Base-by-base conservation (phyloP, 768 basidiomycete species). In the Lactarius quietus region DNA sequence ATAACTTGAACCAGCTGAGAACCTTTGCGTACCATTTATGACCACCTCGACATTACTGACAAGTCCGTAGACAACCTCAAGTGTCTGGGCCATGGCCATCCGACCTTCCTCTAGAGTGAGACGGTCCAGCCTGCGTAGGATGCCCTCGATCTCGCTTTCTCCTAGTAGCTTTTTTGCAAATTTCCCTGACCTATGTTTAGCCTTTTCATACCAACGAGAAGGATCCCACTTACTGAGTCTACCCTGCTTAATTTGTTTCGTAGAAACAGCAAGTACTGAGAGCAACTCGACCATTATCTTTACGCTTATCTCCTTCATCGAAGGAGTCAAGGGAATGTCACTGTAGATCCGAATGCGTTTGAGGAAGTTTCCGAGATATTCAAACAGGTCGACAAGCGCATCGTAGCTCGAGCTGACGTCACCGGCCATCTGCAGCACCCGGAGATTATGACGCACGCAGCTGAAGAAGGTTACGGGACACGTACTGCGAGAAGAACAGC, bases 211-310 rank as follows among this genome's bases (percentile, higher is more conserved):
- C 18, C 17, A 4, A 6, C 3, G 12, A 35, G 17, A 10, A 1
- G n/a, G 33, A 48, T 26, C n/a, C 23, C n/a, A 57, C 62, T 23
- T 10, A 58, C 38, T 62, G 18, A 41, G 29, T 23, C 41, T 26
- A 14, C 31, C 41, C 10, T 36, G 29, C 43, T 48, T 62, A 31
- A 62, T 23, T n/a, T 62, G 41, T 5, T 45, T 56, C 7, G 61
- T 62, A 5, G 33, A 54, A 26, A 62, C 43, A 26, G 61, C 61
- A 26, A 62, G 35, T 6, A 29, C n/a, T 3, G 54, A 55, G 31
- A 62, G 61, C 1, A 63, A 6, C 53, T 63, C 62, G 4, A 33
- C 35, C 28, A 63, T 33, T 15, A 57, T 62, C 17, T 57, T 45
- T 15, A 56, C 62, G 17, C 56, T 33, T 6, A 57, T 51, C 20